Evolutionary conservation across 192 early-diverging fungal species (phyloP).

Genomic region (Physocladia obscura): DNA sequence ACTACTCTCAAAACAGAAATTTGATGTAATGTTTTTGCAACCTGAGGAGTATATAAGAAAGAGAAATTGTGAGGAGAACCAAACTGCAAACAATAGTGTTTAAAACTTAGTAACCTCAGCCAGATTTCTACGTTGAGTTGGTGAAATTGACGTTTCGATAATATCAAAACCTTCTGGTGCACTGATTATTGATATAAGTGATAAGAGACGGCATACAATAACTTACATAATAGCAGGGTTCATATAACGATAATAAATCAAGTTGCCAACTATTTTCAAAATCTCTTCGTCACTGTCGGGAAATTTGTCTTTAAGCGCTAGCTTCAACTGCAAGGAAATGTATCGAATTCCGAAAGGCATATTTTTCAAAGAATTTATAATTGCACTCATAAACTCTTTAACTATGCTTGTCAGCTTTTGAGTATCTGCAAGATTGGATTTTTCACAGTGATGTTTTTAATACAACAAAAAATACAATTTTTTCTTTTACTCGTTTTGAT

Average conservation of each 20-base stretch:
- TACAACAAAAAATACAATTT: constrained; percentile 14
- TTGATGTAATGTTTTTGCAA: constrained; percentile 92
- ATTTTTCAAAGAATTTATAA: constrained; percentile 70
- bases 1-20: constrained; percentile 84
- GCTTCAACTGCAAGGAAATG: constrained; percentile 88
- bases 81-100: constrained; percentile 4
- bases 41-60: not conserved
- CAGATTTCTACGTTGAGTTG: constrained; percentile 92
- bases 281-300: constrained; percentile 78
- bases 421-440: constrained; percentile 27
- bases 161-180: constrained; percentile 97
- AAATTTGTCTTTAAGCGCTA: constrained; percentile 69
- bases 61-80: constrained; percentile 25
- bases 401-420: constrained; percentile 80
- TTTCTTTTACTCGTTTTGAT: constrained; percentile 47
- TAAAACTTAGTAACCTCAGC: constrained; percentile 58
- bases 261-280: constrained; percentile 85
- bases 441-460: constrained; percentile 14
- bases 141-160: constrained; percentile 79
- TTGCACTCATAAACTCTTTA: constrained; percentile 78
- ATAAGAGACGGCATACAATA: not conserved
- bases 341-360: constrained; percentile 97
- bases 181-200: constrained; percentile 36
- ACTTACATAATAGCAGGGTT: constrained; percentile 92
- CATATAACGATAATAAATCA: constrained; percentile 98